Evolutionary conservation across 2,329 filamentous ascomycete genomes (phyloP), one percentile per base, ranked within the genome.

Genomic region (Pseudogymnoascus sp.): DNA sequence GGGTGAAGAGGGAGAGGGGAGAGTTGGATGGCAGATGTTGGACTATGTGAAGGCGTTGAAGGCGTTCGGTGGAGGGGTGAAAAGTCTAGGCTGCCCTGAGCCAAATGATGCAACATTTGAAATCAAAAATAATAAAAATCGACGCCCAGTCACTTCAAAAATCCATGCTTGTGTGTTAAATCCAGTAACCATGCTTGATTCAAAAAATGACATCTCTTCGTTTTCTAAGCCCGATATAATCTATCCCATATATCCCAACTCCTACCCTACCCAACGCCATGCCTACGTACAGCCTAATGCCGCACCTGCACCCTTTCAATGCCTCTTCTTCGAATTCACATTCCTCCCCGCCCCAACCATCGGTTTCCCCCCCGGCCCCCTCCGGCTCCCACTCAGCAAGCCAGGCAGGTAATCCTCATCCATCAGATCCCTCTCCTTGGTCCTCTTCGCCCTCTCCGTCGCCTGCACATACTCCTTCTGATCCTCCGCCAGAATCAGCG

Each of bases 351-450:
- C 92, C 7, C 94, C 94, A 9, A 97, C 86, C 71, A 85, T 88
- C 64, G 90, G 84, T 75, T 84, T 87, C 0, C 88, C 89, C 2
- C 84, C 83, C 4, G 76, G 77, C 52, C 82, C 83, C 6, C 78
- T 82, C 67, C 93, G 81, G 70, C 92, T 86, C 0, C 94, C 94
- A 0, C 86, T 94, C 71, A 99, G 72, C 58, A 99, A 90, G 35
- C 85, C 81, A 0, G 94, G 94, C 66, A 97, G 76, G 73, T 92
- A 96, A 75, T 99, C 93, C 72, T 95, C 88, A 72, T 97, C 93
- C 93, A 97, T 95, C 62, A 96, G 77, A 75, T 96, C 91, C 71
- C 85, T 87, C 73, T 90, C 85, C 71, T 87, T 87, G 61, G 78
- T 79, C 69, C 88, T 84, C 69, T 82, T 84, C 72, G 89, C 84